Evolutionary conservation across 2,329 filamentous ascomycete species (phyloP).

Genomic region (Ceratocystis cubensis): DNA sequence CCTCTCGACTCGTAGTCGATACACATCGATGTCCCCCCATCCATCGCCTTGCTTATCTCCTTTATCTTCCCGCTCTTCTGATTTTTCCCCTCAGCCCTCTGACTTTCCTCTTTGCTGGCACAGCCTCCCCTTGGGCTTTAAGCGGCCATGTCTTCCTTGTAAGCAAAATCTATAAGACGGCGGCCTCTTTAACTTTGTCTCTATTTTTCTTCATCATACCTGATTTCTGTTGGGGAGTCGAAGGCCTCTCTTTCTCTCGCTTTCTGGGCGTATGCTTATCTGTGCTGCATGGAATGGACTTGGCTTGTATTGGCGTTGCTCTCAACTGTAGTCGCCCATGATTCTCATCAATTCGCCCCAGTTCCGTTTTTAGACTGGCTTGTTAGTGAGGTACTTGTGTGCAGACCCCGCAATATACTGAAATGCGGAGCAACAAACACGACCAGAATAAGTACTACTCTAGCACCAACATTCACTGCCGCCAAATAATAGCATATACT

Average conservation of each 20-base stretch:
- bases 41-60: no score
- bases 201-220: not conserved
- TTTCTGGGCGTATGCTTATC: not conserved
- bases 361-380: not conserved
- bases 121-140: no score
- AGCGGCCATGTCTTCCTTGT: not conserved
- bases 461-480: not conserved
- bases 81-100: not conserved
- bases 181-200: not conserved
- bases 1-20: no score
- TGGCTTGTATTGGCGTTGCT: no score
- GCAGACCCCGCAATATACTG: not conserved
- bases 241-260: constrained; percentile 7
- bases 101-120: not conserved
- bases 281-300: no score
- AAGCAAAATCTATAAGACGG: not conserved
- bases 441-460: not conserved
- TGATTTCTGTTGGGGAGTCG: constrained; percentile 3
- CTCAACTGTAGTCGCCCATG: not conserved
- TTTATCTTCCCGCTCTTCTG: no score
- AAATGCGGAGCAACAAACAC: not conserved
- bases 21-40: no score
- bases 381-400: not conserved
- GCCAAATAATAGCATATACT: not conserved
- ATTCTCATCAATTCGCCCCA: not conserved